Conservation (phyloP, 2,329 filamentous ascomycete genomes). For the Pseudocercospora crystallina region DNA sequence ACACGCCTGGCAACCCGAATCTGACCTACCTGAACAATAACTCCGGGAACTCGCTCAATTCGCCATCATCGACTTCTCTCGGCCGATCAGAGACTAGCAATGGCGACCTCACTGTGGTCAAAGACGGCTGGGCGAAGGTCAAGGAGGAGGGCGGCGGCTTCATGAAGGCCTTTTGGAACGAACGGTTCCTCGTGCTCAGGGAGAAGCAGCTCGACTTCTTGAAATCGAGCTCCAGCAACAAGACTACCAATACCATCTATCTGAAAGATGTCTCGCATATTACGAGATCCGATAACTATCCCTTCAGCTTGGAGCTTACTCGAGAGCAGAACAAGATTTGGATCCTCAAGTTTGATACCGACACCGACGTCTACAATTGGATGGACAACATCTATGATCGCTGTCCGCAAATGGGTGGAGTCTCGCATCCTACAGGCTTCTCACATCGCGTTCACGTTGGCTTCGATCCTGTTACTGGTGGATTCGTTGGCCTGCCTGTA, state of each 20-base stretch:
- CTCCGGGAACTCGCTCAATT: constrained; percentile 38
- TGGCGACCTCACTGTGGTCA: constrained; percentile 43
- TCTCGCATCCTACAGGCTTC: constrained; percentile 98
- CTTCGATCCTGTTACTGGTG: constrained; percentile 91
- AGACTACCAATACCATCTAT: constrained; percentile 80
- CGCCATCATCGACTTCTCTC: constrained; percentile 40
- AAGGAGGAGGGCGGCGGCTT: constrained; percentile 83
- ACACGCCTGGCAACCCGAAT: constrained; percentile 72
- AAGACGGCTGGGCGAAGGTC: constrained; percentile 74
- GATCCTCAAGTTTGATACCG: constrained; percentile 89
- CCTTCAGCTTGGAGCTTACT: constrained; percentile 92
- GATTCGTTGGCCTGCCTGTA: constrained; percentile 88
- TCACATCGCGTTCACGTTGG: constrained; percentile 95
- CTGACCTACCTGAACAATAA: constrained; percentile 17
- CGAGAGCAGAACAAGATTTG: constrained; percentile 82
- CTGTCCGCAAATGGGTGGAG: constrained; percentile 95
- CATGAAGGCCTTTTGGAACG: constrained; percentile 67
- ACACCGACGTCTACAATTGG: constrained; percentile 98
- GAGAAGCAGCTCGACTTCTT: constrained; percentile 93
- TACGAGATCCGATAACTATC: constrained; percentile 84
- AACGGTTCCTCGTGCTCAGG: constrained; percentile 86
- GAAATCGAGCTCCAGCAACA: constrained; percentile 79
- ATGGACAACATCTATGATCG: constrained; percentile 97
- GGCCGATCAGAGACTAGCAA: constrained; percentile 42
- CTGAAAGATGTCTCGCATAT: constrained; percentile 88